A percentile compares a stretch with the other conserved stretches of the same genome.
Evolutionary conservation across 164 flowering plant species (phyloP).

Genomic region (Berberis thunbergii): DNA sequence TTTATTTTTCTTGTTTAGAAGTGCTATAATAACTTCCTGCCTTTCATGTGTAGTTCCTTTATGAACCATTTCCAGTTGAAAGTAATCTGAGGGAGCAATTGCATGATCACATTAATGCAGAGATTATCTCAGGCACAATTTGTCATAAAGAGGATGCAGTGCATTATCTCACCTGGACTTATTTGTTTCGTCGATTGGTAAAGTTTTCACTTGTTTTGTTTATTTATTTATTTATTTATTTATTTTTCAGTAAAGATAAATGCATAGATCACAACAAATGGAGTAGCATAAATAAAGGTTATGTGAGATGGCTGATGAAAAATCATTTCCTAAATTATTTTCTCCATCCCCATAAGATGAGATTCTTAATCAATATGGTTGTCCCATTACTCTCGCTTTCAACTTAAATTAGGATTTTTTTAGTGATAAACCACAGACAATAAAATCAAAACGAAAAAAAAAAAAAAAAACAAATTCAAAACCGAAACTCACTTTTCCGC

Average conservation of each 20-base stretch:
- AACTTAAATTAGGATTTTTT: no score
- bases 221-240: not conserved
- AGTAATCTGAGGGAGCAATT: slow-evolving; percentile 88
- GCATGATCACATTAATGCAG: slow-evolving; percentile 90
- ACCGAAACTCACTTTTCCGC: no score
- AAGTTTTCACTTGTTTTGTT: not conserved
- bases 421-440: no score
- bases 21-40: not conserved
- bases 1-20: slow-evolving; percentile 1
- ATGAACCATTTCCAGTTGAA: slow-evolving; percentile 98
- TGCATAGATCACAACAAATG: not conserved
- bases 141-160: slow-evolving; percentile 88
- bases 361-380: no score
- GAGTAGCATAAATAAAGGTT: no score
- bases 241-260: not conserved
- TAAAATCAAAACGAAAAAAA: no score
- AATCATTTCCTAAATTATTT: no score
- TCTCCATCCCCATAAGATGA: no score
- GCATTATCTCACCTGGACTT: slow-evolving; percentile 98
- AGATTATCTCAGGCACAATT: slow-evolving; percentile 91
- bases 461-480: no score
- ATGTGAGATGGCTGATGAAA: no score
- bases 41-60: slow-evolving; percentile 56
- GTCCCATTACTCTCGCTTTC: no score
- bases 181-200: slow-evolving; percentile 94